phyloP scores from a whole-genome alignment of 768 basidiomycete genomes.

The Leucocoprinus leucothites region DNA sequence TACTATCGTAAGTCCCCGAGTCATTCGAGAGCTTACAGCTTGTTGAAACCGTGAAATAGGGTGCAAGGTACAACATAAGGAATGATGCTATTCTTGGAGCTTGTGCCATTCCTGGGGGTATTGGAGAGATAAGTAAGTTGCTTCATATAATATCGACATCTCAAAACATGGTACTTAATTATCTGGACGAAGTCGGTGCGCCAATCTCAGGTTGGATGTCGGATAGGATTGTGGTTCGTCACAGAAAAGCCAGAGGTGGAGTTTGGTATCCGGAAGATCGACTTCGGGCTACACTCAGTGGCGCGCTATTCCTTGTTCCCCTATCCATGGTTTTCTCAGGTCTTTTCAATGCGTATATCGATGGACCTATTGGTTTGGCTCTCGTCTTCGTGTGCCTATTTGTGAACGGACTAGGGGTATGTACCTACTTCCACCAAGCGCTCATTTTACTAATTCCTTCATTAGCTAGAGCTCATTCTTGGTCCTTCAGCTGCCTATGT shows the following conservation, averaged over 20 bases:
- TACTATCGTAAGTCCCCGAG: conserved; percentile 49
- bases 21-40: not conserved
- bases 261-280: conserved; percentile 63
- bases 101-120: conserved; percentile 57
- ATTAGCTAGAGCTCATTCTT: conserved; percentile 50
- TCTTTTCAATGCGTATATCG: conserved; percentile 45
- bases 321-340: conserved; percentile 48
- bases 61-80: conserved; percentile 48
- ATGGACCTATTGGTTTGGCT: conserved; percentile 45
- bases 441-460: not conserved
- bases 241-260: conserved; percentile 47
- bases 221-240: conserved; percentile 45
- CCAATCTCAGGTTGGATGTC: conserved; percentile 58
- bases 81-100: conserved; percentile 59
- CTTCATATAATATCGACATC: no score
- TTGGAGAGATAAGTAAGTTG: conserved; percentile 58
- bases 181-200: conserved; percentile 47
- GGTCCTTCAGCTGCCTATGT: conserved; percentile 47
- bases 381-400: conserved; percentile 56
- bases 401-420: conserved; percentile 57
- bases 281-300: conserved; percentile 47
- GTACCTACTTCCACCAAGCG: conserved; percentile 17
- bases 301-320: conserved; percentile 48
- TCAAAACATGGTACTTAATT: conserved; percentile 15
- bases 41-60: conserved; percentile 33